Conservation (phyloP, 2,329 filamentous ascomycete species). For the Fusarium oxysporum region DNA sequence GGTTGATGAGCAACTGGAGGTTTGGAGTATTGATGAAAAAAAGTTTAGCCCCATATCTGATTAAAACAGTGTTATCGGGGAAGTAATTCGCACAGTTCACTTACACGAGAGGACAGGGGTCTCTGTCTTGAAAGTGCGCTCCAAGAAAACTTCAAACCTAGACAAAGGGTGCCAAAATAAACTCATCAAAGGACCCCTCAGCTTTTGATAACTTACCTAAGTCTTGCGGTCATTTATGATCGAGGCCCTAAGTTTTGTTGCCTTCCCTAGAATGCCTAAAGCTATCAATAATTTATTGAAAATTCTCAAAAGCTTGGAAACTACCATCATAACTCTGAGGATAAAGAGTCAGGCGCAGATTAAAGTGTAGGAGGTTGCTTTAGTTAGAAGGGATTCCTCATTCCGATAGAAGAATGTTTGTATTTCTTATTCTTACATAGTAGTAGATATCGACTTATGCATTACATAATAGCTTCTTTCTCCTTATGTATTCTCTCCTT, state of each 20-base stretch:
- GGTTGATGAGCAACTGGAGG: background rate
- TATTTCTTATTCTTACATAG: too few relatives aligned
- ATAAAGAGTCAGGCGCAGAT: background rate
- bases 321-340: background rate
- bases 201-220: background rate
- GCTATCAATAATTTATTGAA: background rate
- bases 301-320: background rate
- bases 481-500: too few relatives aligned
- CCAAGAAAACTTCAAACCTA: background rate
- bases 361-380: too few relatives aligned
- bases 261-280: background rate
- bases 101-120: conserved; percentile 3
- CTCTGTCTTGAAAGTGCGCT: background rate
- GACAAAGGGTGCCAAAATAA: background rate
- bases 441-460: too few relatives aligned
- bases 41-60: conserved; percentile 33
- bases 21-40: conserved; percentile 28
- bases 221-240: fast-evolving
- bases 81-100: background rate
- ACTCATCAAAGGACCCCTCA: background rate
- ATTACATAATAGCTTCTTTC: too few relatives aligned
- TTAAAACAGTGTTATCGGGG: conserved; percentile 21
- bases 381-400: too few relatives aligned
- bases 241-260: background rate
- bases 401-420: too few relatives aligned